Conservation (phyloP, 345 rosid species). For the Microcos paniculata region DNA sequence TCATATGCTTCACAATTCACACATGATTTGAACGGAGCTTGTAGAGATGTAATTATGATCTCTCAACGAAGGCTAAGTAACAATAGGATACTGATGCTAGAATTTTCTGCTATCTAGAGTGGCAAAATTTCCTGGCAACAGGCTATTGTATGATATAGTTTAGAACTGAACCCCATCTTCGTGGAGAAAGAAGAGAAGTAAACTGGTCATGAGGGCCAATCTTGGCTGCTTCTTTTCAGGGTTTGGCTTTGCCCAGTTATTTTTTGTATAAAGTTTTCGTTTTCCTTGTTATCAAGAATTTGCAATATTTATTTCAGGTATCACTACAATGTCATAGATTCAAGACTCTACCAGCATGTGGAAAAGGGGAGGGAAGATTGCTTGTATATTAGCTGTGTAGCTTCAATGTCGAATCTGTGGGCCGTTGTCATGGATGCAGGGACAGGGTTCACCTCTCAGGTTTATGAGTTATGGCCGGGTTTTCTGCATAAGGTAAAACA, state of each 20-base stretch:
- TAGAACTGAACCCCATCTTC: not conserved
- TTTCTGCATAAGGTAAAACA: conserved; percentile 59
- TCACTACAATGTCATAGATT: conserved; percentile 67
- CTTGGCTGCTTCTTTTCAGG: not conserved
- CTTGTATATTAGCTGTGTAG: conserved; percentile 58
- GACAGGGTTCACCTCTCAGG: conserved; percentile 53
- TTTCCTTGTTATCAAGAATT: not conserved
- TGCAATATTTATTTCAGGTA: conserved; percentile 35
- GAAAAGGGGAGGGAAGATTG: conserved; percentile 70
- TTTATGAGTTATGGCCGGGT: conserved; percentile 51
- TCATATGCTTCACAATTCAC: conserved; percentile 11
- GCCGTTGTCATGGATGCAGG: conserved; percentile 76
- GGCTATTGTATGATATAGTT: too few species aligned
- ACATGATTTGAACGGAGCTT: not conserved
- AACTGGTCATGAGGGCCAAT: not conserved
- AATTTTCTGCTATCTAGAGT: not conserved
- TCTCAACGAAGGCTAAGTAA: not conserved
- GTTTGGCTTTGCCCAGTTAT: too few species aligned
- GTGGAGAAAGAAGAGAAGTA: not conserved
- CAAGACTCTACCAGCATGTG: conserved; percentile 54
- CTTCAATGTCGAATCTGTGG: conserved; percentile 61
- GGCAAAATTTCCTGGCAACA: not conserved
- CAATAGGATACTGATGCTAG: not conserved
- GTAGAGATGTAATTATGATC: not conserved
- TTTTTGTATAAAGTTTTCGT: not conserved